Evolutionary conservation across 495 filamentous ascomycete species (phyloP).

Genomic region (Aspergillus baeticus): DNA sequence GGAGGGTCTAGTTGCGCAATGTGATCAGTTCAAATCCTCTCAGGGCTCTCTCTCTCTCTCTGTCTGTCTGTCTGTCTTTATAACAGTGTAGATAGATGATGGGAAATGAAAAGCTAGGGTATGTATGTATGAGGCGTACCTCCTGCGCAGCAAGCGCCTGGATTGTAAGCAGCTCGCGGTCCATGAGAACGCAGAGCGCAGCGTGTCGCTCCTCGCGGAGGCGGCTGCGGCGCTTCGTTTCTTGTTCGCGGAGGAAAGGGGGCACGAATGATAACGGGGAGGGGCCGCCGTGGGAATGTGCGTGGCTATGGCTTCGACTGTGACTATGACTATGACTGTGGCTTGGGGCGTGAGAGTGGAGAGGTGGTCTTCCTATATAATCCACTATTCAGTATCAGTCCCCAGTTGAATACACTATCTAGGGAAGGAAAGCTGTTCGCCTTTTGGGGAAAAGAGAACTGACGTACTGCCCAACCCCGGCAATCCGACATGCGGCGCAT

Average conservation of each 20-base stretch:
- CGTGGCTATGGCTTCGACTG: neutral
- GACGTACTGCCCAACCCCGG: neutral
- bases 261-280: neutral
- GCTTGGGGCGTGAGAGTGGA: neutral
- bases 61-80: too few species aligned
- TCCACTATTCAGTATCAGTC: too few species aligned
- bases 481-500: neutral
- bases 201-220: conserved; percentile 37
- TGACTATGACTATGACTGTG: neutral
- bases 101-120: neutral
- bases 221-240: conserved; percentile 22
- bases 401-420: too few species aligned
- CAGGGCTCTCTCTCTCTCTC: too few species aligned
- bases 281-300: neutral
- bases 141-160: conserved; percentile 35
- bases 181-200: conserved; percentile 33
- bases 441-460: too few species aligned
- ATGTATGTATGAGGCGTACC: conserved; percentile 18
- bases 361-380: neutral
- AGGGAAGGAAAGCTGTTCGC: too few species aligned
- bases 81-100: neutral
- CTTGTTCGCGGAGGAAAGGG: conserved; percentile 18
- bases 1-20: conserved; percentile 32
- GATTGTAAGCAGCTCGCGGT: conserved; percentile 35
- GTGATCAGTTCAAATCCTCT: neutral